A percentile compares a stretch with the other conserved stretches of the same genome.
Conservation (phyloP, 148 eudicot genomes). For the Selenicereus undatus region DNA sequence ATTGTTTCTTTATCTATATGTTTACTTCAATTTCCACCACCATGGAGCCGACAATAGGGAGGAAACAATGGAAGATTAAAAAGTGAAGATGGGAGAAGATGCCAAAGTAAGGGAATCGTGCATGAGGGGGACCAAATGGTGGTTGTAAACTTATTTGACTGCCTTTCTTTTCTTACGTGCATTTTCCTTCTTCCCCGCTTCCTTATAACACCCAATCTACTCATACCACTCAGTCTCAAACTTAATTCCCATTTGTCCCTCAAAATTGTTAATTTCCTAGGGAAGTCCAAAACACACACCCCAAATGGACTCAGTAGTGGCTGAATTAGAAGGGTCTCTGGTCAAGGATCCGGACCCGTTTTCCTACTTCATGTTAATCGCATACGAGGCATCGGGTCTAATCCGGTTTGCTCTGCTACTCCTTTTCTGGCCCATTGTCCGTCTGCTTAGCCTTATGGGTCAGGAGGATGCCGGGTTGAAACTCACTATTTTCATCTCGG, state of each 20-base stretch:
- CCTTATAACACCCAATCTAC: constrained; percentile 17
- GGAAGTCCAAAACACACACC: not conserved
- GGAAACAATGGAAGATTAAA: not conserved
- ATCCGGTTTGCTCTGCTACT: constrained; percentile 48
- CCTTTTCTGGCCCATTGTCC: constrained; percentile 45
- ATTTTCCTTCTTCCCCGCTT: constrained; percentile 21
- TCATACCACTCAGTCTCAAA: not conserved
- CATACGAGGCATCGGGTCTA: constrained; percentile 60
- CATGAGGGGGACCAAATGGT: constrained; percentile 20
- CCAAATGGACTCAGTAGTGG: constrained; percentile 39
- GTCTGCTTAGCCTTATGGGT: constrained; percentile 36
- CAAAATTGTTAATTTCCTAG: not conserved
- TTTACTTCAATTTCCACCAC: not conserved
- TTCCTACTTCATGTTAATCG: constrained; percentile 51
- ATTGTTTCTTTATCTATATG: not conserved
- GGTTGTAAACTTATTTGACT: constrained; percentile 55
- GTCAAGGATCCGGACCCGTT: constrained; percentile 44
- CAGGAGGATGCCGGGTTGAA: constrained; percentile 45
- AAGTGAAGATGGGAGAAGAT: not conserved
- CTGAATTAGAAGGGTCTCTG: constrained; percentile 57
- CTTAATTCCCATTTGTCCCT: not conserved
- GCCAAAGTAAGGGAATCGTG: constrained; percentile 20
- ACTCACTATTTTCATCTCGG: constrained; percentile 43
- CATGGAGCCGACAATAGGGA: not conserved
- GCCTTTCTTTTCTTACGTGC: constrained; percentile 17